These are phyloP conservation scores for Bremia lactucae DNA, from an alignment of 352 stramenopile species.

Conservation along the genomic window DNA sequence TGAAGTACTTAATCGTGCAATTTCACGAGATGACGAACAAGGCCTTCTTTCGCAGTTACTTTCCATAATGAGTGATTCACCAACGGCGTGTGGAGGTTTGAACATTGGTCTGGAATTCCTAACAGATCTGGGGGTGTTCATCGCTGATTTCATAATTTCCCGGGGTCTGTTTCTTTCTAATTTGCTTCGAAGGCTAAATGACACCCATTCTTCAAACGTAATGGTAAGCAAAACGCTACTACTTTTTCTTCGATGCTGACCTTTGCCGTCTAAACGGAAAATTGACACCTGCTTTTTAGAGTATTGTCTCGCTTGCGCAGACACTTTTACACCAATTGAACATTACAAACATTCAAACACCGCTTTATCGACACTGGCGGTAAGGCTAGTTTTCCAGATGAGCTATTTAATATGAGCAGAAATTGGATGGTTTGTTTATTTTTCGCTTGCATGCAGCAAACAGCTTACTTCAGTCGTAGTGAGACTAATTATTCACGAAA, in stretches of 20 bases:
- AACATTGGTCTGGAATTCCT: background rate
- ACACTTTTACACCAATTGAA: slow-evolving; percentile 26
- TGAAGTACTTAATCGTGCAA: slow-evolving; percentile 9
- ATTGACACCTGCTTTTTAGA: slow-evolving; percentile 5
- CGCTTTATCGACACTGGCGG: slow-evolving; percentile 20
- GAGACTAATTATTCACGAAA: slow-evolving; percentile 11
- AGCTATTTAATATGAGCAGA: background rate
- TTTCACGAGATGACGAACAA: slow-evolving; percentile 13
- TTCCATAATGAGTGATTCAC: background rate
- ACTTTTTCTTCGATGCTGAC: slow-evolving; percentile 1
- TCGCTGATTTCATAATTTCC: slow-evolving; percentile 25
- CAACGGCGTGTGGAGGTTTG: background rate
- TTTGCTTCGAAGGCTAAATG: slow-evolving; percentile 4
- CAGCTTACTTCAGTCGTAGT: slow-evolving; percentile 17
- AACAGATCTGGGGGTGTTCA: slow-evolving; percentile 20
- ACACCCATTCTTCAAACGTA: background rate
- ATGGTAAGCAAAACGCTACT: slow-evolving; percentile 6
- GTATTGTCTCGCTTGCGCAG: slow-evolving; percentile 13
- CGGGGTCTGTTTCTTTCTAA: slow-evolving; percentile 17
- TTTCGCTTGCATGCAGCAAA: slow-evolving; percentile 9
- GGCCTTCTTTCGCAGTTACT: slow-evolving; percentile 24
- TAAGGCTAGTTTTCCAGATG: slow-evolving; percentile 5
- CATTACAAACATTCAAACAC: slow-evolving; percentile 1
- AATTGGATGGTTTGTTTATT: slow-evolving; percentile 1
- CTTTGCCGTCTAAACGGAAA: background rate